Percentiles rank a stretch among this genome's conserved stretches.
Conservation (phyloP, 2,329 filamentous ascomycete species). For the Curvularia spicifera region DNA sequence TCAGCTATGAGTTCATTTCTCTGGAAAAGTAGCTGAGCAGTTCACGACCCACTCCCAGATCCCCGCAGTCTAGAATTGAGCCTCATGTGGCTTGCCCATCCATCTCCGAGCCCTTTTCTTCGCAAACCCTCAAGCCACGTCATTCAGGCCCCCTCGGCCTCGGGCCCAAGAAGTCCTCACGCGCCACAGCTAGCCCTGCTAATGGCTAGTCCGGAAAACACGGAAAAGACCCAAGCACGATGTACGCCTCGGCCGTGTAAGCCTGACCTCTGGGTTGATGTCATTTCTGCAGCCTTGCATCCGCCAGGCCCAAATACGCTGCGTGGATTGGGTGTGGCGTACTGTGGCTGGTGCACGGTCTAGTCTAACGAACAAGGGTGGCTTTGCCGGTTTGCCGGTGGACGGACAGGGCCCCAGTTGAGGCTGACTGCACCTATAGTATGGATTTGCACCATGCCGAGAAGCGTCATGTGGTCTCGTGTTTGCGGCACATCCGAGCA, state of each 20-base stretch:
- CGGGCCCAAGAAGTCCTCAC: constrained; percentile 1
- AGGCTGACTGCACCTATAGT: constrained; percentile 24
- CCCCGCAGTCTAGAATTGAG: neutral
- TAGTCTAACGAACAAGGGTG: constrained; percentile 18
- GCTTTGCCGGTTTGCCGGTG: constrained; percentile 11
- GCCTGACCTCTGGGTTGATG: constrained; percentile 13
- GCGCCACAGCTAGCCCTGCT: constrained; percentile 8
- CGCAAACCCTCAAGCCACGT: constrained; percentile 4
- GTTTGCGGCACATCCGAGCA: neutral
- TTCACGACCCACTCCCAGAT: neutral
- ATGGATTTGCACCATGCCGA: too few species aligned
- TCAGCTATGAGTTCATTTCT: neutral
- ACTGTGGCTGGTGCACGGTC: constrained; percentile 37
- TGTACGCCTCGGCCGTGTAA: constrained; percentile 15
- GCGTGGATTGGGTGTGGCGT: constrained; percentile 36
- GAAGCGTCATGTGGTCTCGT: constrained; percentile 24
- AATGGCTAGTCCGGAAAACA: constrained; percentile 20
- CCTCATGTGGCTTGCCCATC: constrained; percentile 6
- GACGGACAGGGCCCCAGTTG: constrained; percentile 12
- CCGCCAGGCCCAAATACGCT: neutral
- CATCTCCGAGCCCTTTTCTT: neutral
- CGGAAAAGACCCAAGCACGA: constrained; percentile 13
- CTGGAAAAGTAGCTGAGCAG: neutral
- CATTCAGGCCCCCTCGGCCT: neutral
- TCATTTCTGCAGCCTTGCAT: constrained; percentile 31